Evolutionary conservation across 1,284 basidiomycete genomes (phyloP), one percentile per base, ranked within the genome.

Genomic region (Sporisorium graminicola): DNA sequence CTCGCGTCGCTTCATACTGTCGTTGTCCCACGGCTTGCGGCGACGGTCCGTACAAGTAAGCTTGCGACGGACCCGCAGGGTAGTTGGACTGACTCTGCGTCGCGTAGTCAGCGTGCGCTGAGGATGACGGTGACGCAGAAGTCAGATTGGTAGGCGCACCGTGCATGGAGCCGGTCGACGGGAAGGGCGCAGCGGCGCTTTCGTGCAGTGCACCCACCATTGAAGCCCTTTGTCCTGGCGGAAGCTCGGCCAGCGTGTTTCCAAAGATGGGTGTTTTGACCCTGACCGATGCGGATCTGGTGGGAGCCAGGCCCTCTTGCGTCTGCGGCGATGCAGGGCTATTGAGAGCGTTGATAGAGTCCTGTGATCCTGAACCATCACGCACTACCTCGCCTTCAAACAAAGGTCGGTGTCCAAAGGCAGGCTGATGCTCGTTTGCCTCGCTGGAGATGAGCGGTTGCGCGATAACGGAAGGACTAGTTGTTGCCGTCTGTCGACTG

Each of bases 201-300:
- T 64, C 40, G 6, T 43, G 51, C 35, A 60, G 29, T 22, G 56
- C 61, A 31, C 57, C 68, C 14, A 57, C 47, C 31, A 60, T 37
- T 13, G 68, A 65, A 3, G 20, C 57, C 40, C 68, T 55, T 20
- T 70, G 61, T 12, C 51, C 58, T 7, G 61, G 51, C 27, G 68
- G 68, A n/a, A 70, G 53, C 22, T 63, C 62, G 20, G 44, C 26
- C 5, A 65, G 46, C 33, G 68, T 65, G 18, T 63, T 70, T 29
- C 68, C 68, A 42, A 61, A 65, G 31, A 70, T 56, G 18, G 68
- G 68, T 42, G 62, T 70, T 53, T 70, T 70, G 58, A 57, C 62
- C 2, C 68, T 47, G 16, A 70, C 68, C 12, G 62, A 65, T 0
- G 62, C 68, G 16, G 68, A 65, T 10, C 68, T 59, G 14, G 61